A percentile compares a stretch with the other conserved stretches of the same genome.
Evolutionary conservation across 2,329 filamentous ascomycete species (phyloP).

Genomic region (Cladobotryum protrusum): DNA sequence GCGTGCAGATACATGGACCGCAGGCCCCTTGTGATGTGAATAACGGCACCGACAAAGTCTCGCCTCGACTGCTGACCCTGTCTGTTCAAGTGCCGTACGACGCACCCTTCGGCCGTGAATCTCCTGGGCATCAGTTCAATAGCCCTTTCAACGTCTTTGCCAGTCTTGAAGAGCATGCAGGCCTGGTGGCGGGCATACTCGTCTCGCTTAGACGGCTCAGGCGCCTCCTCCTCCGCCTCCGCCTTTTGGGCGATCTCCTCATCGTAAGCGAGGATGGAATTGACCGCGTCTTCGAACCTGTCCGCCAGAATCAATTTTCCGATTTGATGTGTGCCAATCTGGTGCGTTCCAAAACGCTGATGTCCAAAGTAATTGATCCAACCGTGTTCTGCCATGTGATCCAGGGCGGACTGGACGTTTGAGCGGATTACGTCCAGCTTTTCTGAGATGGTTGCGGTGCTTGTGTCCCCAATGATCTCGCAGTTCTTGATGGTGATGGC

Average conservation of each 20-base stretch:
- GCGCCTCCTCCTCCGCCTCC: conserved; percentile 29
- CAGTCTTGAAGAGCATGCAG: conserved; percentile 65
- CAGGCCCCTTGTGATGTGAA: conserved; percentile 72
- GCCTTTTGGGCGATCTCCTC: conserved; percentile 48
- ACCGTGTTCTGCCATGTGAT: conserved; percentile 63
- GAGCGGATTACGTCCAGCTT: conserved; percentile 25
- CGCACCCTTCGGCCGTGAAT: conserved; percentile 70
- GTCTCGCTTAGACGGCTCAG: conserved; percentile 58
- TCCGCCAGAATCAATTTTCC: conserved; percentile 78
- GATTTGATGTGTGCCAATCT: conserved; percentile 76
- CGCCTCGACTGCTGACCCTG: conserved; percentile 40
- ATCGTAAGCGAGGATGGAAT: conserved; percentile 69
- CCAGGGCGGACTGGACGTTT: conserved; percentile 52
- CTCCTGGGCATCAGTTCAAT: conserved; percentile 66
- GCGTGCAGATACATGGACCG: conserved; percentile 95
- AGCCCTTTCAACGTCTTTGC: conserved; percentile 52
- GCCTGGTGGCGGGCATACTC: conserved; percentile 74
- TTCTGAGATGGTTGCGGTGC: conserved; percentile 19
- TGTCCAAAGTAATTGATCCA: conserved; percentile 98
- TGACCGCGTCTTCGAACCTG: conserved; percentile 74
- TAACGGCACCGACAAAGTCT: conserved; percentile 77
- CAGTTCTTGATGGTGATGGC: conserved; percentile 86
- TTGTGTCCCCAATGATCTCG: conserved; percentile 44
- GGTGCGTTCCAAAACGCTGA: conserved; percentile 91
- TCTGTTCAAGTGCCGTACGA: conserved; percentile 70